Evolutionary conservation across 2,329 filamentous ascomycete genomes (phyloP), one percentile per base, ranked within the genome.

Genomic region (Monilinia fructigena): DNA sequence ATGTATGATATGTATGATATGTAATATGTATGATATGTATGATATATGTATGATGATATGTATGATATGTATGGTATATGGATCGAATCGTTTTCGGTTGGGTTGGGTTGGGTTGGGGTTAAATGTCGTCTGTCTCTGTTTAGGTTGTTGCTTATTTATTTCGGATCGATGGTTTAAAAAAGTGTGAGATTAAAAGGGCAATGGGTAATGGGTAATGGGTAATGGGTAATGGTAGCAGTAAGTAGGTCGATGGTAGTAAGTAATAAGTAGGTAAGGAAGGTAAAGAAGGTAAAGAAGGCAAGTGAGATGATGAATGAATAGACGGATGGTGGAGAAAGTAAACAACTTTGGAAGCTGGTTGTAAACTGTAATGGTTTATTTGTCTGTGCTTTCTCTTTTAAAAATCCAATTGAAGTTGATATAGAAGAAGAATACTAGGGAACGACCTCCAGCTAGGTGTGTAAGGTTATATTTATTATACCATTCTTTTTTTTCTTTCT

Each of bases 81-180:
- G 31, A 35, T 35, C 31, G 31, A 7, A 35, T 35, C 31, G 31
- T 35, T 35, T 35, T 35, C 31, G 31, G 31, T 35, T 35, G 31
- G 31, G 31, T 35, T 35, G 31, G 42, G 31, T 7, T 35, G 31
- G 31, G 31, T 35, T 35, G 31, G 42, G 42, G 42, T 59, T 16
- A 47, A 35, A 55, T 50, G 61, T 18, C 35, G 47, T 53, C 23
- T 63, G 38, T 55, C 61, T 35, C 61, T 63, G 40, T 54, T 35
- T 35, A 20, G 61, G 31, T 63, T 63, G 61, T 55, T 48, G 28
- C 28, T 28, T 23, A 38, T 38, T 26, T 63, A 42, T 28, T 42
- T 26, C 18, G 11, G 48, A 12, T 55, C 40, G 60, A 18, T 14
- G 14, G 50, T 55, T 42, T 35, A n/a, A 40, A 18, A 40, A 50